Evolutionary conservation across 2,329 filamentous ascomycete genomes (phyloP), one percentile per base, ranked within the genome.

Genomic region (Aspergillus awamori): DNA sequence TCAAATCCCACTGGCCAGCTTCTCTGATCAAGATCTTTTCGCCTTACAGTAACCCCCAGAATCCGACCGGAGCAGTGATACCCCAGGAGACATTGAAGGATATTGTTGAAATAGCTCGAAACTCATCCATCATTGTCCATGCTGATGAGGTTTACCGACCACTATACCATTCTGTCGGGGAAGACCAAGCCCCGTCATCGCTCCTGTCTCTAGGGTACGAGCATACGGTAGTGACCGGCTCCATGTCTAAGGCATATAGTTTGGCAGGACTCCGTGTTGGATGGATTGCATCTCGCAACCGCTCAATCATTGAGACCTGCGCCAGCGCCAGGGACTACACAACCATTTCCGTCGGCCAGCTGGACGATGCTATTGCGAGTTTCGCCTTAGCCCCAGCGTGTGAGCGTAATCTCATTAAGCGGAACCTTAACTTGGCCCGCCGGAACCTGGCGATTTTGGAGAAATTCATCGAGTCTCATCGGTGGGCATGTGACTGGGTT

Each of bases 121-220:
- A 83, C 41, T 82, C 85, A 49, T 79, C 83, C 60, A 86, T 95
- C 60, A 86, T 85, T 59, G 79, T 96, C 59, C 80, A 93, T 61
- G 85, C 84, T 2, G 91, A 95, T 70, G 92, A 96, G 77, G 92
- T 94, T 24, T 96, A 94, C 75, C 84, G 90, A 1, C 93, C 92
- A 0, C 80, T 96, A 3, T 96, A 93, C 79, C 91, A 96, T 75
- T 84, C 84, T 57, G 83, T 84, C 0, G 81, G 84, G 60, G 47
- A 51, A n/a, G 24, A 7, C 26, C 67, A 76, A 3, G 84, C 84
- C 59, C 90, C 85, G 2, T 88, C 90, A 0, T 92, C 91, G 0
- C 82, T 88, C 10, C 81, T 93, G 0, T 86, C 89, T 0, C 80
- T 95, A 47, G 88, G 87, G 47, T 95, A 96, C 75, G 78, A 84